Conservation (phyloP, 164 flowering plant genomes). For the Chimonanthus praecox region DNA sequence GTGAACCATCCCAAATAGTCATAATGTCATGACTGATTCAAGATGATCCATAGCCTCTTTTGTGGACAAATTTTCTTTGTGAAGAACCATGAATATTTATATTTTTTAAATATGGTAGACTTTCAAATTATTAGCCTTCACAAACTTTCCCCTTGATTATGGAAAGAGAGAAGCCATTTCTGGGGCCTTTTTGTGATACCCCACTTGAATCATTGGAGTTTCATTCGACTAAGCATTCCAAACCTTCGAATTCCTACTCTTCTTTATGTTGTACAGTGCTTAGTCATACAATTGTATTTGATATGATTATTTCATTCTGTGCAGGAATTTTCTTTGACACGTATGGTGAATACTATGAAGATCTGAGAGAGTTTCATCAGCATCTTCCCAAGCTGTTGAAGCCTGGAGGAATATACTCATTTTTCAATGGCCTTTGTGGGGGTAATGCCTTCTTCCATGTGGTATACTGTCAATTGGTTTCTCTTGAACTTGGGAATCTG, state of each 20-base stretch:
- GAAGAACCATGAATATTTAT: too few relatives aligned
- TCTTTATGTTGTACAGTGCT: background rate
- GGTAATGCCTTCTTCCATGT: constrained; percentile 96
- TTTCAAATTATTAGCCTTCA: background rate
- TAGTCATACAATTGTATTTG: background rate
- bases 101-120: background rate
- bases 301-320: constrained; percentile 4
- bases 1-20: too few relatives aligned
- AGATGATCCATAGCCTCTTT: too few relatives aligned
- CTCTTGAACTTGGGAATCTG: constrained; percentile 75
- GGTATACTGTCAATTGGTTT: constrained; percentile 86
- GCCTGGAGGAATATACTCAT: constrained; percentile 86
- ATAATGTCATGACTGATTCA: too few relatives aligned
- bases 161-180: background rate
- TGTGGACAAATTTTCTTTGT: too few relatives aligned
- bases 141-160: background rate
- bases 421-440: constrained; percentile 95
- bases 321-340: constrained; percentile 97
- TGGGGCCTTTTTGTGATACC: background rate
- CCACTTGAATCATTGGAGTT: background rate
- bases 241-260: background rate
- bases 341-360: constrained; percentile 95
- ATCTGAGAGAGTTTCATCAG: constrained; percentile 86
- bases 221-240: background rate
- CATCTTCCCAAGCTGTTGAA: constrained; percentile 78